Evolutionary conservation across 371 early-diverging fungal genomes (phyloP).

Genomic region (Mucor racemosus): DNA sequence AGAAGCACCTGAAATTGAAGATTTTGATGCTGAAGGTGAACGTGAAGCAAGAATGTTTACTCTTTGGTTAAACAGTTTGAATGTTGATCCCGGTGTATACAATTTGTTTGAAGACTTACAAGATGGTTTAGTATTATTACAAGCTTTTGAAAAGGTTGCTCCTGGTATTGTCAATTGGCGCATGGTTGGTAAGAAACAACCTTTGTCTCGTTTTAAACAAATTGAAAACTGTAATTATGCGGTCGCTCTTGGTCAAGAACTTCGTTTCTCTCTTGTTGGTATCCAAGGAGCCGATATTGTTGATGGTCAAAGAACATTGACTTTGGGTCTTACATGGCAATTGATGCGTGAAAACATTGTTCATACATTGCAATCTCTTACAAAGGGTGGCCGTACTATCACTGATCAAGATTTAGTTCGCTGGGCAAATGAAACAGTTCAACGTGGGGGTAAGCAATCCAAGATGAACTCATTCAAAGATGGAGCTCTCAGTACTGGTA

Average conservation of each 20-base stretch:
- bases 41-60: conserved; percentile 96
- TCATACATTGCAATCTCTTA: conserved; percentile 86
- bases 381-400: conserved; percentile 79
- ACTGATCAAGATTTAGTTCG: conserved; percentile 90
- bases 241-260: conserved; percentile 83
- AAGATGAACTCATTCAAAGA: conserved; percentile 88
- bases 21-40: conserved; percentile 87
- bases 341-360: conserved; percentile 96
- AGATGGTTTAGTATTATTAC: conserved; percentile 84
- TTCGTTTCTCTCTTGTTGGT: conserved; percentile 90
- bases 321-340: conserved; percentile 93
- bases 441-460: conserved; percentile 68
- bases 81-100: conserved; percentile 94
- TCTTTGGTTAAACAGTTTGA: conserved; percentile 94
- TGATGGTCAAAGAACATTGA: conserved; percentile 88
- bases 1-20: conserved; percentile 88
- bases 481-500: conserved; percentile 71
- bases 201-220: conserved; percentile 87
- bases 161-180: conserved; percentile 93
- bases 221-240: conserved; percentile 96
- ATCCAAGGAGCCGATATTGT: conserved; percentile 95
- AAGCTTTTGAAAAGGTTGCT: conserved; percentile 91
- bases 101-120: conserved; percentile 86
- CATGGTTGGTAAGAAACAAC: conserved; percentile 76
- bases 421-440: conserved; percentile 91